These are phyloP conservation scores for Verticillium longisporum DNA, from an alignment of 2,329 filamentous ascomycete species.

Conservation along the genomic window DNA sequence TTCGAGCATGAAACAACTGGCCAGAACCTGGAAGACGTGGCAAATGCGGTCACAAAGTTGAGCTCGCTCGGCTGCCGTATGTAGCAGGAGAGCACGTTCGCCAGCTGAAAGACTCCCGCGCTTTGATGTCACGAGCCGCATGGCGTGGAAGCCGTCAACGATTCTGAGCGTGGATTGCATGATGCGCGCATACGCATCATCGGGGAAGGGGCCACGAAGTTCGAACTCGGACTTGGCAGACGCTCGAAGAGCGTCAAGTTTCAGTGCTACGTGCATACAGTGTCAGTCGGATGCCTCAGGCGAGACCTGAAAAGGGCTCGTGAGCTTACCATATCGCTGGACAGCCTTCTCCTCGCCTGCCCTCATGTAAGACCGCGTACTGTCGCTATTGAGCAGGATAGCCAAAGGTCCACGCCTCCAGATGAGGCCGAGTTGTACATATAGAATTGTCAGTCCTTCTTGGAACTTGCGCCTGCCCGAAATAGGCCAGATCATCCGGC, in stretches of 20 bases:
- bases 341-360: slow-evolving; percentile 83
- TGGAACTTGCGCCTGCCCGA: slow-evolving; percentile 83
- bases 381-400: slow-evolving; percentile 56
- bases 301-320: neutral
- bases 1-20: slow-evolving; percentile 88
- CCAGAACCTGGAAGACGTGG: slow-evolving; percentile 80
- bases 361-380: slow-evolving; percentile 67
- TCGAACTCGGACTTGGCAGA: slow-evolving; percentile 83
- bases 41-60: slow-evolving; percentile 84
- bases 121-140: slow-evolving; percentile 87
- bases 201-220: slow-evolving; percentile 78
- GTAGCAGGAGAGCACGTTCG: slow-evolving; percentile 72
- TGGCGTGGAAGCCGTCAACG: slow-evolving; percentile 90
- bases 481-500: slow-evolving; percentile 87
- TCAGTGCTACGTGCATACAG: slow-evolving; percentile 36
- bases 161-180: slow-evolving; percentile 76
- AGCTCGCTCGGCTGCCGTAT: slow-evolving; percentile 71
- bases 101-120: slow-evolving; percentile 69
- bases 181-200: slow-evolving; percentile 64
- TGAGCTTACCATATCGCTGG: slow-evolving; percentile 59
- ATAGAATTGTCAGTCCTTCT: slow-evolving; percentile 82
- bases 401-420: slow-evolving; percentile 92
- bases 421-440: slow-evolving; percentile 89
- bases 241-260: slow-evolving; percentile 65
- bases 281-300: slow-evolving; percentile 1